Evolutionary conservation across 75 land plant genomes (phyloP).

Genomic region (Selaginella tamariscina): DNA sequence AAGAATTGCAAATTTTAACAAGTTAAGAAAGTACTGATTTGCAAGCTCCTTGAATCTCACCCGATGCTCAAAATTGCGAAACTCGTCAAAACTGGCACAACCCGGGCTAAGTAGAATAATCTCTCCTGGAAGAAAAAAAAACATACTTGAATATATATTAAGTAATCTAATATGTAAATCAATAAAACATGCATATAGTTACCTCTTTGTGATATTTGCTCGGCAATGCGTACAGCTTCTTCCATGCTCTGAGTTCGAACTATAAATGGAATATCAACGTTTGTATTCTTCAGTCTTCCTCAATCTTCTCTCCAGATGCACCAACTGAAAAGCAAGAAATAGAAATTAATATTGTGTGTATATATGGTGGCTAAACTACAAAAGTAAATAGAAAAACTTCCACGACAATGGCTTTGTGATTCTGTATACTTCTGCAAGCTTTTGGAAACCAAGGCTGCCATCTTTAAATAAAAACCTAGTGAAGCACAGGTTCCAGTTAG

Average conservation of each 20-base stretch:
- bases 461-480: no score
- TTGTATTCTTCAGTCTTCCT: constrained; percentile 31
- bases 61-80: constrained; percentile 52
- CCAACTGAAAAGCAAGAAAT: no score
- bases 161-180: neutral
- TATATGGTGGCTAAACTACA: no score
- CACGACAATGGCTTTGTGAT: constrained; percentile 45
- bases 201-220: constrained; percentile 38
- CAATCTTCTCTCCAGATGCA: constrained; percentile 36
- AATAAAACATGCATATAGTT: neutral
- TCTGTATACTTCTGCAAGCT: constrained; percentile 27
- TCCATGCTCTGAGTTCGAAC: constrained; percentile 19
- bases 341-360: no score
- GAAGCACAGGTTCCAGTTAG: no score
- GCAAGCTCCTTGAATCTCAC: constrained; percentile 44
- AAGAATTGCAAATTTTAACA: no score
- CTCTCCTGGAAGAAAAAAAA: constrained; percentile 35
- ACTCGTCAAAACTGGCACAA: constrained; percentile 70
- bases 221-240: constrained; percentile 42
- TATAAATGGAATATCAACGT: constrained; percentile 42
- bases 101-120: constrained; percentile 48
- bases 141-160: neutral
- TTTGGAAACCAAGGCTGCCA: constrained; percentile 35
- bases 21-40: constrained; percentile 12
- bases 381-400: constrained; percentile 19